Evolutionary conservation across 371 early-diverging fungal species (phyloP), one percentile per base, ranked within the genome.

Genomic region (Mortierella sp.): DNA sequence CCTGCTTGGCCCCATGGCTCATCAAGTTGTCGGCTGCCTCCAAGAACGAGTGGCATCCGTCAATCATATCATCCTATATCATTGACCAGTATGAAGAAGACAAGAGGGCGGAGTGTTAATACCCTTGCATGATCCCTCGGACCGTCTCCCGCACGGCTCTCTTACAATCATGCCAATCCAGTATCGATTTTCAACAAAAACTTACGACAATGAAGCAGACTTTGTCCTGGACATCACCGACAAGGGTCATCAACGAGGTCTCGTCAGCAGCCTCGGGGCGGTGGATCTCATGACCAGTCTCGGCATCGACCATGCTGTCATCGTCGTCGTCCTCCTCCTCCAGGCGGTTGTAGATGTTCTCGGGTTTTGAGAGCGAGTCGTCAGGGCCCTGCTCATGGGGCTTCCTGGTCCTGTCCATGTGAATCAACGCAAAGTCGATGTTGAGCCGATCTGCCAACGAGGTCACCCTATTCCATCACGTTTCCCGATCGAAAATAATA

Each of bases 371-470:
- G 14, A 88, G 87, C 24, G 90, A 89, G 14, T 86, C 80, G 63
- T 91, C 89, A 45, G 88, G 88, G 14, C 87, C 88, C 68, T 88
- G 93, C 80, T 87, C 90, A 66, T 86, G 90, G 73, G 87, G 87
- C 67, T 47, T 87, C 77, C 86, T 92, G 74, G 94, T 91, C 47
- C 92, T 90, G 85, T 96, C 97, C 67, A 94, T 93, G 86, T 99
- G 98, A 77, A 99, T 97, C 83, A 99, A 86, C 40, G 99, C 99
- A 89, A 99, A 99, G 78, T 96, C 95, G 69, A 98, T 88, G 74
- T 95, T 92, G 81, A 99, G 91, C 13, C 93, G 91, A 87, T 99
- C 99, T 10, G 99, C 99, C 68, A 99, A 87, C 41, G 96, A 95
- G 1, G 99, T 98, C 13, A 97, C 99, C 80, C 96, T 95, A 79